Evolutionary conservation across 345 rosid species (phyloP).

Genomic region (Arabidopsis thaliana): DNA sequence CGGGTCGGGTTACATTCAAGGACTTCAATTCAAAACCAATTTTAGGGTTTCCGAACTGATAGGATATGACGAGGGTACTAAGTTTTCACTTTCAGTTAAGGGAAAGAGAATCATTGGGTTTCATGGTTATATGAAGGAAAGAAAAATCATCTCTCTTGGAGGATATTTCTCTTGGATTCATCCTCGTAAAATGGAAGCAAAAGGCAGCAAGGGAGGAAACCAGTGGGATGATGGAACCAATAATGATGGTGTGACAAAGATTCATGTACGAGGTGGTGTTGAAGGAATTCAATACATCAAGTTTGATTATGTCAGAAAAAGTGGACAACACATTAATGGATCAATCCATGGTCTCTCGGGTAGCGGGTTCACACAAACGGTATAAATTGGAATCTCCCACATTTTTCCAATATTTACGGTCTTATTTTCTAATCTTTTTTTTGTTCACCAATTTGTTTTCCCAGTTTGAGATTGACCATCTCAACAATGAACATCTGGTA

Average conservation of each 20-base stretch:
- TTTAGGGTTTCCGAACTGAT: conserved; percentile 24
- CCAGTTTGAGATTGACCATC: conserved; percentile 22
- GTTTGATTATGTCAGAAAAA: conserved; percentile 15
- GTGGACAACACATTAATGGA: background rate
- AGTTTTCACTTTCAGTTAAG: conserved; percentile 1
- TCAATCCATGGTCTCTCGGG: background rate
- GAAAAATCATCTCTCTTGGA: conserved; percentile 18
- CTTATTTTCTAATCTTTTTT: background rate
- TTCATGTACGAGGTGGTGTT: conserved; percentile 9
- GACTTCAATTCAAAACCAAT: conserved; percentile 38
- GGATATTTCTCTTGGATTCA: conserved; percentile 14
- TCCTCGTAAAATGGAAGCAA: background rate
- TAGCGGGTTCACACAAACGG: conserved; percentile 5
- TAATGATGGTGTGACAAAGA: conserved; percentile 16
- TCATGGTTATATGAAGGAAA: conserved; percentile 13
- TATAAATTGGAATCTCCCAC: background rate
- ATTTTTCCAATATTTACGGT: background rate
- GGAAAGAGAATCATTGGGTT: conserved; percentile 27
- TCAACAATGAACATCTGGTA: conserved; percentile 5
- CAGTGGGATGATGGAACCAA: conserved; percentile 25
- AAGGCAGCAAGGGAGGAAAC: conserved; percentile 1
- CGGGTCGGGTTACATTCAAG: conserved; percentile 27
- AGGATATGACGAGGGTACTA: conserved; percentile 32
- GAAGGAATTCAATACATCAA: conserved; percentile 22
- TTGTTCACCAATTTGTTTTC: background rate